phyloP scores from a whole-genome alignment of 2,329 filamentous ascomycete species.

The Colletotrichum noveboracense region DNA sequence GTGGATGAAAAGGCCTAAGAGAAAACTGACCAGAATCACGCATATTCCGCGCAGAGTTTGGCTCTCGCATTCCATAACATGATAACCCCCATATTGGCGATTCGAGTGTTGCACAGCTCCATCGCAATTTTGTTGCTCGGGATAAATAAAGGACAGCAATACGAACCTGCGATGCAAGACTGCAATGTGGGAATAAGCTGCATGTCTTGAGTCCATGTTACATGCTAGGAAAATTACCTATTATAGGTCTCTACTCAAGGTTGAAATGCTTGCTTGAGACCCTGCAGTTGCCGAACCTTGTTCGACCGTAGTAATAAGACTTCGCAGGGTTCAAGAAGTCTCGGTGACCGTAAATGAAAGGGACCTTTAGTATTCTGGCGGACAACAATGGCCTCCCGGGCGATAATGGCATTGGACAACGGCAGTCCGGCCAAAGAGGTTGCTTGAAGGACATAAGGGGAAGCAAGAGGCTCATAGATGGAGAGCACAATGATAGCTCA shows the following conservation, averaged over 20 bases:
- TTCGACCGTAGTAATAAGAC: neutral
- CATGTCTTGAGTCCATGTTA: neutral
- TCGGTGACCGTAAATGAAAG: neutral
- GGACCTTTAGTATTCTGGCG: neutral
- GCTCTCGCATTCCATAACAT: neutral
- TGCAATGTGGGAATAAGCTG: neutral
- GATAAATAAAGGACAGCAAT: neutral
- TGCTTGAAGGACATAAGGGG: neutral
- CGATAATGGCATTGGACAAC: too few relatives aligned
- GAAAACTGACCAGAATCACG: neutral
- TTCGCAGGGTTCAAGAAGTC: neutral
- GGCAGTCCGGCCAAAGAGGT: neutral
- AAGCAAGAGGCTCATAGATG: neutral
- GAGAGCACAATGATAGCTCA: neutral
- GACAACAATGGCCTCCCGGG: too few relatives aligned
- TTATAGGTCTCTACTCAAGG: neutral
- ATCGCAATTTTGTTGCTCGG: neutral
- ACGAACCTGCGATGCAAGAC: neutral
- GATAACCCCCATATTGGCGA: neutral
- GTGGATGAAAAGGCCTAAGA: neutral
- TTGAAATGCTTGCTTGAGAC: neutral
- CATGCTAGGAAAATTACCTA: neutral
- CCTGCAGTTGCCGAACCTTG: neutral
- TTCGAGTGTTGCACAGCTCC: neutral
- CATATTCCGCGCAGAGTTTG: neutral